Percentiles rank a stretch among this genome's conserved stretches.
Conservation (phyloP, 2,329 filamentous ascomycete species). For the Fusarium cicatricum region DNA sequence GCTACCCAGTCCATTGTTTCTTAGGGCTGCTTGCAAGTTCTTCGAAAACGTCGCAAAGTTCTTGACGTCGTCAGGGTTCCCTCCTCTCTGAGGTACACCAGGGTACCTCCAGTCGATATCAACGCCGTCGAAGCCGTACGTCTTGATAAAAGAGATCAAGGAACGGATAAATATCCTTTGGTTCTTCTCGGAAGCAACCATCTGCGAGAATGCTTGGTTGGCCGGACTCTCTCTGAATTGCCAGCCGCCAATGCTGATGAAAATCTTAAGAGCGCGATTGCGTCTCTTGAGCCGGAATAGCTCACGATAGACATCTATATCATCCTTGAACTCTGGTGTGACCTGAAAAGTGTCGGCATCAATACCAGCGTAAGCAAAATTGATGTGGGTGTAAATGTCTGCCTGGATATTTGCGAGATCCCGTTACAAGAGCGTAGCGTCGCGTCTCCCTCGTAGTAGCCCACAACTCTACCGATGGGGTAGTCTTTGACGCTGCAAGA, state of each 20-base stretch:
- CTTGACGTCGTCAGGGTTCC: slow-evolving; percentile 45
- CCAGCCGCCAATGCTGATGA: slow-evolving; percentile 54
- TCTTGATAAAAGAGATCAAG: slow-evolving; percentile 22
- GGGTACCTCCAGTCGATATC: slow-evolving; percentile 44
- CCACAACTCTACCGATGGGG: slow-evolving; percentile 10
- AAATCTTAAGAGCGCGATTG: slow-evolving; percentile 45
- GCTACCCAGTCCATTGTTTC: background rate
- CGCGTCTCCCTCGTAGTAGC: slow-evolving; percentile 23
- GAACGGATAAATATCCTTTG: slow-evolving; percentile 4
- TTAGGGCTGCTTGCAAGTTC: slow-evolving; percentile 35
- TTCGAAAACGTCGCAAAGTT: slow-evolving; percentile 44
- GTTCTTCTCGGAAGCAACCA: background rate
- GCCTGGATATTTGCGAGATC: slow-evolving; percentile 11
- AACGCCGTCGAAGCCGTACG: slow-evolving; percentile 36
- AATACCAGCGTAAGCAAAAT: slow-evolving; percentile 23
- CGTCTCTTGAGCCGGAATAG: slow-evolving; percentile 40
- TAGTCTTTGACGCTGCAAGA: no score
- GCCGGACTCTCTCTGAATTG: slow-evolving; percentile 49
- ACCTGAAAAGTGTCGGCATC: background rate
- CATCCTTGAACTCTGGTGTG: background rate
- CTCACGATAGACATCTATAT: slow-evolving; percentile 1
- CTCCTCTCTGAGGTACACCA: slow-evolving; percentile 48
- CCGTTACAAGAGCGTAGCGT: background rate
- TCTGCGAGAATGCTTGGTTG: slow-evolving; percentile 36
- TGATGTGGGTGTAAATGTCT: slow-evolving; percentile 13